Evolutionary conservation across 148 eudicot species (phyloP), one percentile per base, ranked within the genome.

Genomic region (Arbutus unedo): DNA sequence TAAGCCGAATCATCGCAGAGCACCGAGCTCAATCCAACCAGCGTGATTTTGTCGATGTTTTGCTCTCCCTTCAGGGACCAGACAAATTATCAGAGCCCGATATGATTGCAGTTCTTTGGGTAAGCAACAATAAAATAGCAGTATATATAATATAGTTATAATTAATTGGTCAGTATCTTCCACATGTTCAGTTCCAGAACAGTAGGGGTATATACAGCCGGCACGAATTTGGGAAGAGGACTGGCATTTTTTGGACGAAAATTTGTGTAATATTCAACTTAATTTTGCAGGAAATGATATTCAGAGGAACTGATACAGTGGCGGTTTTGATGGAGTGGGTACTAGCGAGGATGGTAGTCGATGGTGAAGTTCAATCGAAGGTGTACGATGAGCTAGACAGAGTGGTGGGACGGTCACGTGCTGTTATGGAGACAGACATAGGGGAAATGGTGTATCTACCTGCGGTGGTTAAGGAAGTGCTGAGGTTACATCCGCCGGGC

Each of bases 71-170:
- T 38, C 88, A 88, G 49, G 88, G 87, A 8, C 2, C 80, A 8
- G 91, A 93, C 53, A 85, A 82, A 6, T 86, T 93, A n/a, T 87
- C 95, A 0, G 91, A 92, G 23, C 79, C 90, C 21, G 97, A 93
- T 80, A 90, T 90, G 92, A 91, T 91, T 51, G 93, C 97, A 0
- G 91, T 93, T 48, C 95, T 93, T 74, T 93, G 97, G 97, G 97
- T 93, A 84, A 82, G 90, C 31, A 56, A 72, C 56, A n/a, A 10
- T 11, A 44, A 51, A 16, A 50, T 16, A 13, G 2, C 3, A 38
- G 11, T 31, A 31, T 31, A 31, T 31, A 31, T 31, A 31, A 31
- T 31, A 31, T 31, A 31, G 38, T 31, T 31, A 31, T 31, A 31
- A 31, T 31, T 31, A 31, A 31, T 31, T 31, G 38, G 38, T 31